Percentiles rank a stretch among this genome's conserved stretches.
These are phyloP conservation scores for Collybia sordida DNA, from an alignment of 768 basidiomycete species.

Conservation along the genomic window DNA sequence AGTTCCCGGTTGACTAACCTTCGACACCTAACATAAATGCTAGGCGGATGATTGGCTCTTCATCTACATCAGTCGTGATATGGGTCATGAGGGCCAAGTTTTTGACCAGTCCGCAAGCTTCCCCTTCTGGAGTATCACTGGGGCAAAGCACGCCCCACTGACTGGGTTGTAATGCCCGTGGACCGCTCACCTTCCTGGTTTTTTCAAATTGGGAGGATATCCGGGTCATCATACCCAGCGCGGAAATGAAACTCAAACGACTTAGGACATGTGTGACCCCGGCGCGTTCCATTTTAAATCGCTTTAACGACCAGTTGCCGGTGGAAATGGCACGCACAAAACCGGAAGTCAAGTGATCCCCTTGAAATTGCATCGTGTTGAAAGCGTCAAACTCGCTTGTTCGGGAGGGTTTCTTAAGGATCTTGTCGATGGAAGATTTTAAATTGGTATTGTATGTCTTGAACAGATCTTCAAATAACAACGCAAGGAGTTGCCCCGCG, in stretches of 20 bases:
- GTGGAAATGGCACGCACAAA: constrained; percentile 98
- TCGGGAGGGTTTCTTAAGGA: constrained; percentile 92
- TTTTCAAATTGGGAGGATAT: constrained; percentile 99
- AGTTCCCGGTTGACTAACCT: constrained; percentile 46
- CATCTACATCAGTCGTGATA: constrained; percentile 98
- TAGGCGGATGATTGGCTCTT: constrained; percentile 86
- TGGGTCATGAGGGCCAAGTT: constrained; percentile 99
- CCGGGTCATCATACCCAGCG: constrained; percentile 99
- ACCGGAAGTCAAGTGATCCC: constrained; percentile 94
- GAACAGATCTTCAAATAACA: constrained; percentile 98
- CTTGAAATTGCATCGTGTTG: constrained; percentile 93
- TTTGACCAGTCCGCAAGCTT: constrained; percentile 98
- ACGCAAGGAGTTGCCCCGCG: constrained; percentile 91
- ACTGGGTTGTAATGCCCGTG: constrained; percentile 93
- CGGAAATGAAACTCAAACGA: constrained; percentile 93
- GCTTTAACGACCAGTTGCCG: constrained; percentile 98
- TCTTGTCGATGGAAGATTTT: constrained; percentile 94
- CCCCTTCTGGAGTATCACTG: constrained; percentile 98
- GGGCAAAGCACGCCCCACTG: constrained; percentile 99
- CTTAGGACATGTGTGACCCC: constrained; percentile 98
- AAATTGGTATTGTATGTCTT: constrained; percentile 98
- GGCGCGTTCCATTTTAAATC: constrained; percentile 99
- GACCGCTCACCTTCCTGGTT: constrained; percentile 97
- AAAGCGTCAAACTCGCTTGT: constrained; percentile 94
- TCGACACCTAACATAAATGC: constrained; percentile 97